phyloP scores from a whole-genome alignment of 2,329 filamentous ascomycete genomes.

The Monilinia vaccinii-corymbosi region DNA sequence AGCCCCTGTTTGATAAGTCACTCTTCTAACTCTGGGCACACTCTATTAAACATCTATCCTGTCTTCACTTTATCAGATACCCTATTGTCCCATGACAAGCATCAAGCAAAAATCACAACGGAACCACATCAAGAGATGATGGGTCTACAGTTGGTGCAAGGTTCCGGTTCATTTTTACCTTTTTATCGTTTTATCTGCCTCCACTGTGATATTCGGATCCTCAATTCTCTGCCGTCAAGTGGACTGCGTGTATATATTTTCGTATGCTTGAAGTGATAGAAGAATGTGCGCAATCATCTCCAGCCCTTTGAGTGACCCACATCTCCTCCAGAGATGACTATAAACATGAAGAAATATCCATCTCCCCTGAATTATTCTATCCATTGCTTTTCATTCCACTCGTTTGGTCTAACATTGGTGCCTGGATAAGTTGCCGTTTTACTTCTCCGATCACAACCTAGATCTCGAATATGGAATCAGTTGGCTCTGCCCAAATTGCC shows the following conservation, averaged over 20 bases:
- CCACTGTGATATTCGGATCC: not conserved
- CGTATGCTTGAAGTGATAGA: conserved; percentile 1
- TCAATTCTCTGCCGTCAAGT: not conserved
- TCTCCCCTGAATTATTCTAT: not conserved
- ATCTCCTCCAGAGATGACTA: not conserved
- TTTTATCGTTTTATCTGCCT: not conserved
- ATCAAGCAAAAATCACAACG: not conserved
- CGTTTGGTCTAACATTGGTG: not conserved
- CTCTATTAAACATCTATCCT: conserved; percentile 1
- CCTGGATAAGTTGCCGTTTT: not conserved
- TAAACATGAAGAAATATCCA: conserved; percentile 1
- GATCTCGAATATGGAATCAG: not conserved
- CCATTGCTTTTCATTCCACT: not conserved
- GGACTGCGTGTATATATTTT: not conserved
- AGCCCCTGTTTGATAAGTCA: not conserved
- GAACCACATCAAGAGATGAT: not conserved
- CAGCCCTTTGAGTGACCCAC: not conserved
- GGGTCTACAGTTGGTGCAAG: not conserved
- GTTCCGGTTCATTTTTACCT: not conserved
- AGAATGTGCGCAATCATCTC: not conserved
- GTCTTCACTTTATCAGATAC: conserved; percentile 1
- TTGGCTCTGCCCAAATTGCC: not conserved
- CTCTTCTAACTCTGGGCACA: not conserved
- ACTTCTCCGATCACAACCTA: not conserved
- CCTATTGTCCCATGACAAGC: not conserved